Base-by-base conservation (phyloP, 768 basidiomycete species). In the Omphalotus guepiniiformis region DNA sequence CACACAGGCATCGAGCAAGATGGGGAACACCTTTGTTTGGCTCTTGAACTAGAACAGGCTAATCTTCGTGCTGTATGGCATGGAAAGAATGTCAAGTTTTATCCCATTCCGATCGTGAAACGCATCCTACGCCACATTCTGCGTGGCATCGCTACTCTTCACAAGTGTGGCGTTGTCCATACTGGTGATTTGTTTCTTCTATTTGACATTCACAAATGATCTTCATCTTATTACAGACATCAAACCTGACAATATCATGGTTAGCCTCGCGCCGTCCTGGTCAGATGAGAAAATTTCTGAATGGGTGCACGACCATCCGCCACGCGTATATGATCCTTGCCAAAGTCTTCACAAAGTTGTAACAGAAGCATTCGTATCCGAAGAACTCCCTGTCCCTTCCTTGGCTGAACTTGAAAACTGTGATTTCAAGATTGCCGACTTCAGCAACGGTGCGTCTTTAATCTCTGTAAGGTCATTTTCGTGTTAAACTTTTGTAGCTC, bases 161-260 rank as follows among this genome's bases (percentile, higher is more conserved):
- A 59, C 49, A 26, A 37, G 41, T 50, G 46, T 42, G 56, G 58
- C 3, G 42, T 61, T 22, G 56, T 49, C n/a, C 60, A 61, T 52
- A 59, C 56, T 19, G 59, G 59, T 56, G 25, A 40, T 50, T 43
- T 47, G 29, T 16, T 38, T 12, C 15, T 35, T 21, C 9, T 28
- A 36, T 12, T 25, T 5, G 23, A 18, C 27, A 34, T 35, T 30
- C 30, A 38, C 16, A n/a, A 36, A 12, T 25, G 2, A n/a, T 42
- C 18, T 44, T 15, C 8, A 11, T 43, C 22, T 13, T 22, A n/a
- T n/a, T 28, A 9, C 45, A 58, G 59, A 60, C 45, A 51, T 60
- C 28, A 59, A 60, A 41, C 59, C 53, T 2, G 54, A 60, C 42
- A 60, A 57, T 38, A 54, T 58, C 39, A 55, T 56, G 56, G 34